These are phyloP conservation scores for Lippia alba DNA, from an alignment of 305 asterid species.

Conservation along the genomic window DNA sequence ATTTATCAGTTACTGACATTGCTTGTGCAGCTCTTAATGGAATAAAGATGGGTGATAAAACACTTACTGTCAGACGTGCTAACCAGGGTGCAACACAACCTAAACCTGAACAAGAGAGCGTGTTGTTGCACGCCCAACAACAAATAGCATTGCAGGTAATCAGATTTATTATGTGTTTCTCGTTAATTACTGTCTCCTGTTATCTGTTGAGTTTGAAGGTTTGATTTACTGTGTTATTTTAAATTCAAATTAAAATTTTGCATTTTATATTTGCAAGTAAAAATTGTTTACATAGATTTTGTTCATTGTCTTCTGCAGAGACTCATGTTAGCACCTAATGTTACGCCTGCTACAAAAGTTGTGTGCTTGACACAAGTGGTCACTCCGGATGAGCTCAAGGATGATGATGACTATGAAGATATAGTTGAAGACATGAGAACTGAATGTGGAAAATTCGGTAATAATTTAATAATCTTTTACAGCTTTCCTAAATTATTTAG, in stretches of 20 bases:
- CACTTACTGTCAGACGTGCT: conserved; percentile 96
- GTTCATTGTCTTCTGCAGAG: conserved; percentile 57
- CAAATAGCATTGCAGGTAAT: conserved; percentile 91
- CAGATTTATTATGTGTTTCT: conserved; percentile 14
- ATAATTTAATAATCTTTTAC: conserved; percentile 18
- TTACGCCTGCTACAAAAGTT: conserved; percentile 68
- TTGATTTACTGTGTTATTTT: not conserved
- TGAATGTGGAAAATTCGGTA: conserved; percentile 95
- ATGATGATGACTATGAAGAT: conserved; percentile 88
- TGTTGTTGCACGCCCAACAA: conserved; percentile 90
- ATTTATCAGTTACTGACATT: conserved; percentile 90
- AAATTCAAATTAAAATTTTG: not conserved
- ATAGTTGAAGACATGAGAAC: conserved; percentile 90
- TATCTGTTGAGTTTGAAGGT: conserved; percentile 2
- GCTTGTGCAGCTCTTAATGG: conserved; percentile 99
- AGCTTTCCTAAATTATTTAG: not conserved
- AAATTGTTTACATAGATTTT: not conserved
- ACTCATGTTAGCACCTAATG: conserved; percentile 66
- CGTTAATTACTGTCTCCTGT: conserved; percentile 1
- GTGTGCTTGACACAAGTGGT: conserved; percentile 90
- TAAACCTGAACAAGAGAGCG: conserved; percentile 95
- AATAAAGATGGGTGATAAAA: conserved; percentile 97
- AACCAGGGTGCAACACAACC: conserved; percentile 88
- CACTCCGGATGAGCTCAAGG: conserved; percentile 74
- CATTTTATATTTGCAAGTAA: not conserved